phyloP scores from a whole-genome alignment of 441 rosid species.

The Eruca vesicaria region DNA sequence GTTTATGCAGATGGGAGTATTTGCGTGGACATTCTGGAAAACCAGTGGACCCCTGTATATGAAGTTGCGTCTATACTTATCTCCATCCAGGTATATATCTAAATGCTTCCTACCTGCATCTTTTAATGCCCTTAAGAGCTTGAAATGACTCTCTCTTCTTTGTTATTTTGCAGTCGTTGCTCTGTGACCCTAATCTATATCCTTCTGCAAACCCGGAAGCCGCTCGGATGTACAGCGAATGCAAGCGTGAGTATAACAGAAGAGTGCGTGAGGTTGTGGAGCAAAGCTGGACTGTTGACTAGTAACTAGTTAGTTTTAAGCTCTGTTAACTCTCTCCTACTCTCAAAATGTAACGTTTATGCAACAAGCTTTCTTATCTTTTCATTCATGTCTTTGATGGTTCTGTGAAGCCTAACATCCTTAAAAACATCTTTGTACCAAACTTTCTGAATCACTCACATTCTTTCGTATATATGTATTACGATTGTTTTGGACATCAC shows the following conservation, averaged over 20 bases:
- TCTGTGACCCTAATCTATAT: conserved; percentile 24
- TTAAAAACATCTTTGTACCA: background rate
- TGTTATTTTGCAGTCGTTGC: conserved; percentile 1
- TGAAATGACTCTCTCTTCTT: background rate
- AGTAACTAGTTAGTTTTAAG: background rate
- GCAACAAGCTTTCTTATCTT: background rate
- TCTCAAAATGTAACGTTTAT: background rate
- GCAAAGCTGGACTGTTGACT: conserved; percentile 34
- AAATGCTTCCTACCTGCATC: background rate
- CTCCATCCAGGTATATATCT: conserved; percentile 53
- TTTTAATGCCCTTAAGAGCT: background rate
- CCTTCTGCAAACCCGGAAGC: conserved; percentile 30
- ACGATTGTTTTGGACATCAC: background rate
- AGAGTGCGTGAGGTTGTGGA: conserved; percentile 29
- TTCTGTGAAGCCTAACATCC: background rate
- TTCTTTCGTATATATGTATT: background rate
- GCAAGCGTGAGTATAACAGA: conserved; percentile 34
- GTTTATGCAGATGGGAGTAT: conserved; percentile 76
- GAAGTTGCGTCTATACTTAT: conserved; percentile 73
- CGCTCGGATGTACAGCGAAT: conserved; percentile 34
- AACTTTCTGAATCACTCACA: too few relatives aligned
- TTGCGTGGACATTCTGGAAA: conserved; percentile 66
- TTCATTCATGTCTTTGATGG: background rate
- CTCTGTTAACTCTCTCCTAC: too few relatives aligned
- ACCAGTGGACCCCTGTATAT: conserved; percentile 75